Base-by-base conservation (phyloP, 1,284 basidiomycete species). In the Retiboletus fuscus region DNA sequence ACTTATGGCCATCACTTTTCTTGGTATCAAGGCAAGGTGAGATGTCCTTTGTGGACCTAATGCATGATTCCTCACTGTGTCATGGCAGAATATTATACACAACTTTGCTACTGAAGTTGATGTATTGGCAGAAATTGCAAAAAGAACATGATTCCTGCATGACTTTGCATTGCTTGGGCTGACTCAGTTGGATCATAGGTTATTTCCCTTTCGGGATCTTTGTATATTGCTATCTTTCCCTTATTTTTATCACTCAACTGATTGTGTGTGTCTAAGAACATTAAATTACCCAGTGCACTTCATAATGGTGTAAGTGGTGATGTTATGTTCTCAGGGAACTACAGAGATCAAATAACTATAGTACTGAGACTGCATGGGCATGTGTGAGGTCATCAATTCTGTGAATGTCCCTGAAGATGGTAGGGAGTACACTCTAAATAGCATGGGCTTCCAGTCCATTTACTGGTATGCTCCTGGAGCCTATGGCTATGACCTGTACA, bases 81-180 rank as follows among this genome's bases (percentile, higher is more conserved):
- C 30, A 30, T 4, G 22, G 28, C 28, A 34, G 28, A 34, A 34
- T 34, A 82, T 92, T 18, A 39, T 39, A 12, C 39, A 39, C 39
- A 39, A 39, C 11, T 39, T 39, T 39, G 5, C 39, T 12, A 39
- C 13, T 39, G 34, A 34, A 39, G 89, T 89, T 1, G 83, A 88
- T 30, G 79, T 78, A 22, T 71, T 88, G 60, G 72, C 84, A 44
- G 80, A 77, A 18, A 87, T 39, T 12, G 13, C 88, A 0, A 72
- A 64, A 82, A 83, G 76, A 87, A 87, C 87, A 4, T 11, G 8
- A 39, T 39, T 12, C 77, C 87, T 0, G 85, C 86, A 5, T 89
- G 92, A 77, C 79, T 92, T 24, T 85, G 85, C 39, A 81, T 92
- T 34, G 89, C 89, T 10, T 91, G 89, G 88, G 82, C 90, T 22